Percentiles rank a stretch among this genome's conserved stretches.
phyloP scores from a whole-genome alignment of 2,329 filamentous ascomycete species.

The Akanthomyces lecanii region DNA sequence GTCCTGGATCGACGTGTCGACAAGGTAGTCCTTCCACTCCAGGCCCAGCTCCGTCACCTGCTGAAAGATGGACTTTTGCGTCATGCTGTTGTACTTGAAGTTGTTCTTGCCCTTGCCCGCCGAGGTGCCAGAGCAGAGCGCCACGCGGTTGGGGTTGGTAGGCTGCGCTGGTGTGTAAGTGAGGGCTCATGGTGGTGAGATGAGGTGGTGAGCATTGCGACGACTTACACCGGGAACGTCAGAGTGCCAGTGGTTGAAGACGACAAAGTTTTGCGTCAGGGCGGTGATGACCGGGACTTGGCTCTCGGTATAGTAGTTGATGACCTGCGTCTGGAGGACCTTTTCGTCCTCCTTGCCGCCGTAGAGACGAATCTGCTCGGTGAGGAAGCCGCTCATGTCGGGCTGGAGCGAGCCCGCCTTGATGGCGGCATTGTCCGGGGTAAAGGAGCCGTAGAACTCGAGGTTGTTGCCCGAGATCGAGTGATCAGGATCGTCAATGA shows the following conservation, averaged over 20 bases:
- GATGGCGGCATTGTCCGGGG: conserved; percentile 34
- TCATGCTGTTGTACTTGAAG: conserved; percentile 26
- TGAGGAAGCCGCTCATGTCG: conserved; percentile 36
- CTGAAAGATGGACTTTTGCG: conserved; percentile 37
- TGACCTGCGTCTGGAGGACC: conserved; percentile 34
- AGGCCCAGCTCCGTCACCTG: conserved; percentile 35
- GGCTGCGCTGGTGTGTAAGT: conserved; percentile 25
- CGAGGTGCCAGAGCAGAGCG: conserved; percentile 28
- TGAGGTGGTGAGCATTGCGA: not conserved
- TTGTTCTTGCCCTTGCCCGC: conserved; percentile 30
- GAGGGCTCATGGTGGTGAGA: not conserved
- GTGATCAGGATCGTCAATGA: conserved; percentile 39
- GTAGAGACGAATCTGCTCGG: conserved; percentile 37
- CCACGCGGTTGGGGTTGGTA: conserved; percentile 39
- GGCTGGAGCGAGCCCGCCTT: conserved; percentile 28
- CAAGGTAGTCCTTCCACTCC: conserved; percentile 45
- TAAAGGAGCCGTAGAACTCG: conserved; percentile 39
- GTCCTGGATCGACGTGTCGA: conserved; percentile 41
- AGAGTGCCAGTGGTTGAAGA: conserved; percentile 43
- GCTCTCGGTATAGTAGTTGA: conserved; percentile 41
- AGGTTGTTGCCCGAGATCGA: conserved; percentile 40
- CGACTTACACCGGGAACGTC: conserved; percentile 35
- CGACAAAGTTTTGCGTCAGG: conserved; percentile 37
- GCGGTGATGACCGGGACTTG: conserved; percentile 38
- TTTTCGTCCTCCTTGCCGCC: conserved; percentile 28